Evolutionary conservation across 176 grass and related monocot genomes (phyloP), one percentile per base, ranked within the genome.

Genomic region (Cenchrus americanus): DNA sequence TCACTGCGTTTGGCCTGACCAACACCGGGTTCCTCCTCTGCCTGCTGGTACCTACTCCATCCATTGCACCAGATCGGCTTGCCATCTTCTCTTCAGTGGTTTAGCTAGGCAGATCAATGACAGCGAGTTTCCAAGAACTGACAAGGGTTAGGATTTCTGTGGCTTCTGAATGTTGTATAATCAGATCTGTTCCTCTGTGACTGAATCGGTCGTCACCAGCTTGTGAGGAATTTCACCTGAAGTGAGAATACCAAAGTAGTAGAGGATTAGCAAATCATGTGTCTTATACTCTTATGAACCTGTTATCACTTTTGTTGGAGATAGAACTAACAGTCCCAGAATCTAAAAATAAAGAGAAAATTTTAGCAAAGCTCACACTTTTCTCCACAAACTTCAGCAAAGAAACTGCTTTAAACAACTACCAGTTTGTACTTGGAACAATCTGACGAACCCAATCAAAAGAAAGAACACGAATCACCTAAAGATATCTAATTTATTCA

Each of bases 21-120:
- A 79, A 2, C 21, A 15, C 51, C 7, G 76, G 69, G 70, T 18
- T 83, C 42, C 66, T 72, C 66, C 83, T 83, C 66, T 90, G 88
- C 15, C 59, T 86, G 6, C 34, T 17, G 24, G 2, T 2, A 58
- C 3, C 26, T 2, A 26, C 46, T 63, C 30, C 41, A 37, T 77
- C 73, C 83, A 78, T 42, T 10, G 72, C 66, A 15, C 73, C 67
- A 13, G 70, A 51, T 66, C 67, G 72, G 57, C 37, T 57, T 15
- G 53, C 18, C 55, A 76, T 81, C 41, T 43, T 3, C 6, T 76
- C 0, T 59, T 14, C 59, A 59, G 40, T 24, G 23, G 17, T n/a
- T 55, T 37, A 4, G 27, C 27, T 30, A 2, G 50, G 3, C 19
- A 58, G 68, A 74, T 67, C 41, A 42, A 58, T 26, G 6, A 13